phyloP scores from a whole-genome alignment of 345 rosid genomes.

The Dimocarpus longan region DNA sequence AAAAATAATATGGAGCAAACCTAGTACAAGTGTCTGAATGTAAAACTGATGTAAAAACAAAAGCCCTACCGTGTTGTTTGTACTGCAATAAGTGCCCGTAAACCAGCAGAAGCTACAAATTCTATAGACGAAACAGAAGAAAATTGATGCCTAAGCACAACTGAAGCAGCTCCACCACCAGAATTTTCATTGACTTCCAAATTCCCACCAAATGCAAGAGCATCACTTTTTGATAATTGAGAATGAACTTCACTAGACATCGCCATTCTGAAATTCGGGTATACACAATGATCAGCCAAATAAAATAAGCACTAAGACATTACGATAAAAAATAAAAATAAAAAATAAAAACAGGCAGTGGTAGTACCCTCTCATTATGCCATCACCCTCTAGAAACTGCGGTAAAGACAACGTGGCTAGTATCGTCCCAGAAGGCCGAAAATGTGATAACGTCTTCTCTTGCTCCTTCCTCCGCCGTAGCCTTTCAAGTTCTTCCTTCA shows the following conservation, averaged over 20 bases:
- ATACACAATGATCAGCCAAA: conserved; percentile 23
- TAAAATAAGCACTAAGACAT: conserved; percentile 5
- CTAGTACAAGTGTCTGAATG: neutral
- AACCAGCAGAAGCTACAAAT: conserved; percentile 75
- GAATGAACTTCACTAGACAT: conserved; percentile 85
- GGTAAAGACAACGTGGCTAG: conserved; percentile 72
- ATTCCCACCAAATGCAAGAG: conserved; percentile 73
- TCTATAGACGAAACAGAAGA: conserved; percentile 82
- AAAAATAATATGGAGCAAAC: conserved; percentile 18
- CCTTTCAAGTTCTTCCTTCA: conserved; percentile 83
- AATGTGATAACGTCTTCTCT: conserved; percentile 62
- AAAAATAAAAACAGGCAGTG: conserved; percentile 9
- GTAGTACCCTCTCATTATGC: conserved; percentile 84
- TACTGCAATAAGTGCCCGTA: conserved; percentile 71
- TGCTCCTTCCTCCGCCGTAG: conserved; percentile 63
- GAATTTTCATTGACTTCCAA: conserved; percentile 67
- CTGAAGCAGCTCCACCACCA: conserved; percentile 76
- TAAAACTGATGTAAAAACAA: conserved; percentile 15
- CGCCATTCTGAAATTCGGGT: conserved; percentile 64
- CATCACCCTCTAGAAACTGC: conserved; percentile 69
- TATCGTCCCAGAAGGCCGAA: conserved; percentile 70
- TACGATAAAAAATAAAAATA: neutral
- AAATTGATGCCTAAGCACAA: conserved; percentile 64
- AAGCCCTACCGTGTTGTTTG: conserved; percentile 75
- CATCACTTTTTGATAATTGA: conserved; percentile 71